Percentiles rank a stretch among this genome's conserved stretches.
Evolutionary conservation across 257 asterid species (phyloP).

Genomic region (Jaltomata sinuosa): DNA sequence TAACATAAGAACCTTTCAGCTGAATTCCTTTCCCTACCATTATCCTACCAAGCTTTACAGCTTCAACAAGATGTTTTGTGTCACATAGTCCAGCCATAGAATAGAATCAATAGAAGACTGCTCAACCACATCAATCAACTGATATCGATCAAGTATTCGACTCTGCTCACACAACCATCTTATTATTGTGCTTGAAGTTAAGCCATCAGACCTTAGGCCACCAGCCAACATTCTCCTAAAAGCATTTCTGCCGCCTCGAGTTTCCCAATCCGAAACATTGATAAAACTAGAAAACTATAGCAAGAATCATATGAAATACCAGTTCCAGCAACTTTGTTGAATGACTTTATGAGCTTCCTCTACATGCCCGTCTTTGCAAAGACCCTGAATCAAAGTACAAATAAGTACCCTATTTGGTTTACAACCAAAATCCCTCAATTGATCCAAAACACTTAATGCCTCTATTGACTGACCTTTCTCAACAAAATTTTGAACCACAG

Average conservation of each 20-base stretch:
- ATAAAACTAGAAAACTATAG: conserved; percentile 38
- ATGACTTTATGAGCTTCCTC: conserved; percentile 51
- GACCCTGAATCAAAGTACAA: conserved; percentile 47
- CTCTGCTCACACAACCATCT: conserved; percentile 28
- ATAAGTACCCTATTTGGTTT: conserved; percentile 51
- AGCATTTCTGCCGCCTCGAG: conserved; percentile 40
- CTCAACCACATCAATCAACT: conserved; percentile 36
- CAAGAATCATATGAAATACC: conserved; percentile 34
- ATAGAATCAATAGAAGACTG: conserved; percentile 32
- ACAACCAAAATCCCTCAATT: conserved; percentile 36
- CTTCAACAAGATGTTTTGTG: conserved; percentile 37
- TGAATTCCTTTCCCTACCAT: conserved; percentile 32
- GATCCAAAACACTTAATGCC: conserved; percentile 45
- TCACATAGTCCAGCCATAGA: conserved; percentile 32
- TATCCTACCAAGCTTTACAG: conserved; percentile 22
- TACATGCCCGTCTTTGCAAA: conserved; percentile 44
- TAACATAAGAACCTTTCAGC: conserved; percentile 16
- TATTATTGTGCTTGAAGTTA: conserved; percentile 39
- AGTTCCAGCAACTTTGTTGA: conserved; percentile 30
- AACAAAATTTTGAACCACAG: conserved; percentile 51
- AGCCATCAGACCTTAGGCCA: conserved; percentile 56
- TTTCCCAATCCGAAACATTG: conserved; percentile 43
- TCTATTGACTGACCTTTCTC: conserved; percentile 43
- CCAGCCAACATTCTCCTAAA: conserved; percentile 47
- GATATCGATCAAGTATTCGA: conserved; percentile 51